Conservation (phyloP, 495 filamentous ascomycete species). For the Aspergillus cavernicola region DNA sequence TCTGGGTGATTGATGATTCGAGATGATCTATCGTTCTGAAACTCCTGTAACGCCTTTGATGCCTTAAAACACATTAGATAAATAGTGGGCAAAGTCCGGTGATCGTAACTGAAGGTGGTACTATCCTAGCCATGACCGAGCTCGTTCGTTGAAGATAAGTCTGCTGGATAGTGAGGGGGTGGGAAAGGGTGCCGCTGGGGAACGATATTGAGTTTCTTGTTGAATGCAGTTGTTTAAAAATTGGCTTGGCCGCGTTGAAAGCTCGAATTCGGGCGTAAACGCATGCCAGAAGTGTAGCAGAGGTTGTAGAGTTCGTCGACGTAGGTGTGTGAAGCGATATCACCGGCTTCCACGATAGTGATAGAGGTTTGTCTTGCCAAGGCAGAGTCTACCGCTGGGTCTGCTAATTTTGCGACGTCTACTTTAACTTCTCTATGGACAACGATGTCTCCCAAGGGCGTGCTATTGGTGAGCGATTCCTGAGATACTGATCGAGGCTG, state of each 20-base stretch:
- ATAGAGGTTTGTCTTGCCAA: slow-evolving; percentile 23
- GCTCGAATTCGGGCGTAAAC: slow-evolving; percentile 26
- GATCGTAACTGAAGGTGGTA: too few species aligned
- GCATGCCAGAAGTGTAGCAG: slow-evolving; percentile 36
- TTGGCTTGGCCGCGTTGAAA: slow-evolving; percentile 11
- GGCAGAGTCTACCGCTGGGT: slow-evolving; percentile 22
- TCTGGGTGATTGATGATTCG: too few species aligned
- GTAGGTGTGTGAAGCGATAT: slow-evolving; percentile 28
- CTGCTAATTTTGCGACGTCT: slow-evolving; percentile 40
- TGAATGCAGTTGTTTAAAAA: not conserved
- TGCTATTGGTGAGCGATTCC: slow-evolving; percentile 28
- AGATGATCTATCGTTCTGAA: too few species aligned
- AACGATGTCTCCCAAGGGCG: slow-evolving; percentile 47
- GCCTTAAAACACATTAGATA: too few species aligned
- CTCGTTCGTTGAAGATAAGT: too few species aligned
- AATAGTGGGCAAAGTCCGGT: too few species aligned
- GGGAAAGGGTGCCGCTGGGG: not conserved
- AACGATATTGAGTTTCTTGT: not conserved
- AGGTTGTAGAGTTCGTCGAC: slow-evolving; percentile 45
- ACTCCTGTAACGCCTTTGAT: too few species aligned
- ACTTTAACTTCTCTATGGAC: slow-evolving; percentile 52
- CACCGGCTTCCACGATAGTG: slow-evolving; percentile 33
- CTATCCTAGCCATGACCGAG: too few species aligned
- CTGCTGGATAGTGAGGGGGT: not conserved
- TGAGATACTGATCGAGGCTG: slow-evolving; percentile 19